A percentile compares a stretch with the other conserved stretches of the same genome.
Evolutionary conservation across 306 rosid genomes (phyloP).

Genomic region (Lotus japonicus): DNA sequence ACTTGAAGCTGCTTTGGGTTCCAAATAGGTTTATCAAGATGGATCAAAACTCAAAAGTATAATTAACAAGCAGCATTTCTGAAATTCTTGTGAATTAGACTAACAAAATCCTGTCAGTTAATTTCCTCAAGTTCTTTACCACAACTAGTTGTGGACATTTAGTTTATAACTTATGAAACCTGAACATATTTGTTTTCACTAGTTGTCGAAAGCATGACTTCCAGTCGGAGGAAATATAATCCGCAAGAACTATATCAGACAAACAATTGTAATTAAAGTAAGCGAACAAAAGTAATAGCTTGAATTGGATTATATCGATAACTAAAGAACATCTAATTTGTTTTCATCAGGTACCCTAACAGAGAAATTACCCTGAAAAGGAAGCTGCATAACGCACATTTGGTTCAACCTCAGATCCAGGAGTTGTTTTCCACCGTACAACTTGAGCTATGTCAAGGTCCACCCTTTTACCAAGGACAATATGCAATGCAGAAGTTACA

Average conservation of each 20-base stretch:
- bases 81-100: neutral
- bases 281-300: neutral
- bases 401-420: conserved; percentile 72
- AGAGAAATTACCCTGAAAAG: conserved; percentile 77
- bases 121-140: too few species aligned
- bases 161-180: neutral
- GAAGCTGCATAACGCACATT: conserved; percentile 86
- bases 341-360: neutral
- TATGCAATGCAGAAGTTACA: conserved; percentile 76
- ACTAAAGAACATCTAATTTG: neutral
- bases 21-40: neutral
- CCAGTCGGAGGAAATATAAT: neutral
- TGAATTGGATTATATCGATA: neutral
- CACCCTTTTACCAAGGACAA: conserved; percentile 80
- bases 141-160: too few species aligned
- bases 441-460: conserved; percentile 89
- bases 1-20: neutral
- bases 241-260: too few species aligned
- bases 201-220: neutral
- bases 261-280: neutral
- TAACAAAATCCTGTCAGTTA: neutral
- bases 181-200: neutral
- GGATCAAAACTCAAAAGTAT: neutral
- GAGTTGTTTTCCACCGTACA: conserved; percentile 81
- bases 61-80: neutral